Base-by-base conservation (phyloP, 2,329 filamentous ascomycete genomes). In the Phaeoacremonium minimum region DNA sequence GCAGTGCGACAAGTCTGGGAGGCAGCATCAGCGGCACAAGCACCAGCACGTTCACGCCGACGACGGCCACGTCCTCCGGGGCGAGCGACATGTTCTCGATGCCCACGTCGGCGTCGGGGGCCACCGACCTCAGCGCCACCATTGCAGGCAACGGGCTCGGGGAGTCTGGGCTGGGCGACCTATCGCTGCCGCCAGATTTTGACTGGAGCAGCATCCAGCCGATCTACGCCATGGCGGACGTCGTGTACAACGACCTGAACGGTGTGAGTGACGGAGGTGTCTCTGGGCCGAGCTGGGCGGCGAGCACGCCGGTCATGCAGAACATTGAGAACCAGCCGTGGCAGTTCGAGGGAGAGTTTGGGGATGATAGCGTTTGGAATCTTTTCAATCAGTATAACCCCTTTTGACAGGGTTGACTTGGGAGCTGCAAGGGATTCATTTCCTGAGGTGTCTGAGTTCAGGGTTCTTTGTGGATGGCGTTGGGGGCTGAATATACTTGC, bases 181-280 rank as follows among this genome's bases (percentile, higher is more conserved):
- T 66, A 63, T 52, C 55, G 13, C 46, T 68, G 29, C 67, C 70
- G 3, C 56, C 58, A 6, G 56, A 62, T 37, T 71, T 75, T 41
- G 67, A 72, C 46, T 69, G 77, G 46, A 57, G 67, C 15, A 57
- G 60, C 9, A 64, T 81, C 40, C 66, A 71, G 44, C 73, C 75
- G 13, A 65, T 79, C 40, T 77, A 75, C 37, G 71, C 76, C 1
- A 75, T 72, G 40, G 67, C 70, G 15, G 76, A 80, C 45, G 57
- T 81, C 5, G 56, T 76, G 1, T 79, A 72, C 47, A 75, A 80
- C 44, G 69, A 79, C 20, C 57, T 80, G 4, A 66, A 62, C 11
- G 69, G 64, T n/a, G 57, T 66, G 9, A 53, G 55, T 4, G 55
- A 53, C 32, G 47, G 51, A 37, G 45, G 47, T n/a, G 20, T 43